phyloP scores from a whole-genome alignment of 768 basidiomycete genomes.

The Pleurotus pulmonarius region DNA sequence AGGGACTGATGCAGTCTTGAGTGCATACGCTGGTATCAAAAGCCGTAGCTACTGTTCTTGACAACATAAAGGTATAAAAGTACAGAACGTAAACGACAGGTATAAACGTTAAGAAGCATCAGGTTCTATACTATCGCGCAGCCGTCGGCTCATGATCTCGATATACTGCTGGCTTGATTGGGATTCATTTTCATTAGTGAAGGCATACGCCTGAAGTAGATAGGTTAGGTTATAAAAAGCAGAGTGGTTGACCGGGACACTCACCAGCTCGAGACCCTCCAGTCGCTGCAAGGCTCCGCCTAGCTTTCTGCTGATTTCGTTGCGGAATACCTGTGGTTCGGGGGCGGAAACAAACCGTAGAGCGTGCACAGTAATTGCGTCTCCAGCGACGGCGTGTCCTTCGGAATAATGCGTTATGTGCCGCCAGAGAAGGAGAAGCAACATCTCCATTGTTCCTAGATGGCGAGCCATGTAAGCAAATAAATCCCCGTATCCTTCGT shows the following conservation, averaged over 20 bases:
- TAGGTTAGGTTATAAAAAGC: slow-evolving; percentile 1
- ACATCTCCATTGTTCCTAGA: slow-evolving; percentile 70
- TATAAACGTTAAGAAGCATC: too few relatives aligned
- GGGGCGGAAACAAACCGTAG: slow-evolving; percentile 56
- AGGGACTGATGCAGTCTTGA: too few relatives aligned
- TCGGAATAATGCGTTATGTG: slow-evolving; percentile 68
- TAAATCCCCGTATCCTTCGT: background rate
- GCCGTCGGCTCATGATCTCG: slow-evolving; percentile 69
- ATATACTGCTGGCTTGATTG: slow-evolving; percentile 67
- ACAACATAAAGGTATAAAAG: too few relatives aligned
- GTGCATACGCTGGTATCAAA: too few relatives aligned
- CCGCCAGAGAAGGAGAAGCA: slow-evolving; percentile 76
- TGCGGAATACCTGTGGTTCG: slow-evolving; percentile 55
- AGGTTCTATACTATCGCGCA: slow-evolving; percentile 54
- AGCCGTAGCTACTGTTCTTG: too few relatives aligned
- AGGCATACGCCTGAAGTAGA: slow-evolving; percentile 30
- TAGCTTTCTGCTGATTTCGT: slow-evolving; percentile 53
- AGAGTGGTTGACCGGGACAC: slow-evolving; percentile 14
- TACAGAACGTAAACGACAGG: too few relatives aligned
- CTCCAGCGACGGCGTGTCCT: slow-evolving; percentile 26
- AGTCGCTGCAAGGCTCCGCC: slow-evolving; percentile 53
- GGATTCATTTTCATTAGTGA: slow-evolving; percentile 49
- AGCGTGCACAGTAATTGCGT: slow-evolving; percentile 34
- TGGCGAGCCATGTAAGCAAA: background rate
- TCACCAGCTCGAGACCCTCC: slow-evolving; percentile 38